Evolutionary conservation across 164 flowering plant genomes (phyloP), one percentile per base, ranked within the genome.

Genomic region (Umbellularia californica): DNA sequence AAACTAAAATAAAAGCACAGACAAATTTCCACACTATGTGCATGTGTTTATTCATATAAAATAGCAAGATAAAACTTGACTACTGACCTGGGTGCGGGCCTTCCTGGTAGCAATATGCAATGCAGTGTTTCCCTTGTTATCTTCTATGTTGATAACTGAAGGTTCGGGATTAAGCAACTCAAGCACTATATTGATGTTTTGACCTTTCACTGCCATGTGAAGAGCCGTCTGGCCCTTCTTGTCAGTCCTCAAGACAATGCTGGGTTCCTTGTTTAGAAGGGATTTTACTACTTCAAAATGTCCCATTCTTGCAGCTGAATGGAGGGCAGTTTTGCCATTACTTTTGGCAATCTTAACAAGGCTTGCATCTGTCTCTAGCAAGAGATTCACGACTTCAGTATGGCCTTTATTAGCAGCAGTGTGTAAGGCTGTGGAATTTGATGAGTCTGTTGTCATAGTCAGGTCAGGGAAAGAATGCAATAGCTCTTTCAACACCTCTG

Each of bases 201-300:
- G 88, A 50, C 98, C 99, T 79, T 95, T 95, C 41, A 91, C 98
- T 70, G 99, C 99, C 98, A 95, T 95, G 81, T 95, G 98, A 75
- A 92, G 69, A 28, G 99, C 91, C 23, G 97, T 88, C 80, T 93
- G 99, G 23, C 99, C 99, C 80, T 95, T 92, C 63, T 83, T 85
- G 76, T 95, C 99, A 19, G 83, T 86, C 87, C 95, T 83, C 70
- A 84, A 86, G n/a, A 89, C 91, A 47, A 80, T 75, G 74, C 83
- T 82, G 70, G 97, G 89, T 75, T 93, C 99, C 79, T 90, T 95
- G 64, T 74, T 74, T 63, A 91, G 52, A 27, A 95, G 83, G 47
- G 97, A 81, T 78, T 80, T 95, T 24, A 92, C 92, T 10, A 92
- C 90, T 82, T 91, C 94, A 83, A 92, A 73, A 75, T 88, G 96